Evolutionary conservation across 2,329 filamentous ascomycete species (phyloP), one percentile per base, ranked within the genome.

Genomic region (Myrmaecium sp.): DNA sequence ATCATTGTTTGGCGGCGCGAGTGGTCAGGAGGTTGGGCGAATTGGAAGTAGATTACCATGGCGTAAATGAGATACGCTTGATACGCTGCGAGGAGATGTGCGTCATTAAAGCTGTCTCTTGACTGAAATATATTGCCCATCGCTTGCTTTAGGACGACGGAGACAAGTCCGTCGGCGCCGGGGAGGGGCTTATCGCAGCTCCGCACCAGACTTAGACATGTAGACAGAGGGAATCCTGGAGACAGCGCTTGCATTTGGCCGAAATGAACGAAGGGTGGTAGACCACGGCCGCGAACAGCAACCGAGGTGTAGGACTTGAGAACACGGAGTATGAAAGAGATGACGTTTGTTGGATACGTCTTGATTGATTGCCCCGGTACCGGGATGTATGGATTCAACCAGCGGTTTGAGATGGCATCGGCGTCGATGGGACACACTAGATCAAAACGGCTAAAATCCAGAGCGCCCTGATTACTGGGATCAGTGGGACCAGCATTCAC

Each of bases 11-110:
- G 47, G 8, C 57, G 54, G 4, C 57, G 40, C 17, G 56, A 49
- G 0, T 48, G 34, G 7, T 34, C 29, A 0, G 36, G 25, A n/a
- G 35, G 34, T 6, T 39, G 36, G 0, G 35, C 35, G 2, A 51
- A 34, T 1, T 41, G 40, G 28, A 64, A 65, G 35, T 62, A 65
- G 3, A 62, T 25, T 3, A 60, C 46, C 39, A 69, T 54, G 2
- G 52, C 41, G 32, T 66, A 66, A n/a, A 67, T 50, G 3, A 69
- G 42, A 36, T 64, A 66, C 0, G 63, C 58, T 33, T 69, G 65
- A 20, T 66, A 64, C 1, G 55, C 45, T 0, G 53, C 50, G 0
- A 69, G 51, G 1, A 53, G 40, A 5, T 42, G 36, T 15, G 44
- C 34, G 11, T 46, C 36, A 21, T 42, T 34, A 21, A 36, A 46